Evolutionary conservation across 257 asterid genomes (phyloP).

Genomic region (Nicotiana tabacum): DNA sequence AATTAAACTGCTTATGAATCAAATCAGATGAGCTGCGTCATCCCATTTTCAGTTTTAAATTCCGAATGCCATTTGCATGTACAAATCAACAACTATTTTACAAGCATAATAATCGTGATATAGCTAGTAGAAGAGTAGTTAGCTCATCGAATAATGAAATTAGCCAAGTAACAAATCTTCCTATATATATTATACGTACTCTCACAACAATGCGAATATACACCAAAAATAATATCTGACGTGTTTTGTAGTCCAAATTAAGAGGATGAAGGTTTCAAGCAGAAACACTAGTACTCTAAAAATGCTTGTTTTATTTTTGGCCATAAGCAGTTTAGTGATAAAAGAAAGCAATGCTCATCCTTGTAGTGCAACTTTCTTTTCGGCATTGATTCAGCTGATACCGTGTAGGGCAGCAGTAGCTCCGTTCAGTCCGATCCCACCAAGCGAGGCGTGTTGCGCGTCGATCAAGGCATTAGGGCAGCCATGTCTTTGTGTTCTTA

Average conservation of each 20-base stretch:
- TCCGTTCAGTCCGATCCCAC: slow-evolving; percentile 63
- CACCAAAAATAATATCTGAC: neutral
- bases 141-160: neutral
- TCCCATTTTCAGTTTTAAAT: too few species aligned
- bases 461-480: slow-evolving; percentile 86
- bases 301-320: slow-evolving; percentile 29
- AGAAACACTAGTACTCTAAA: neutral
- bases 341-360: slow-evolving; percentile 38
- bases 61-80: neutral
- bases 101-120: neutral
- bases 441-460: slow-evolving; percentile 76
- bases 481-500: slow-evolving; percentile 78
- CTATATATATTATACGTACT: neutral
- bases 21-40: too few species aligned
- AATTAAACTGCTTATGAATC: too few species aligned
- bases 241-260: neutral
- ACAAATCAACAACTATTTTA: neutral
- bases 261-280: slow-evolving; percentile 29
- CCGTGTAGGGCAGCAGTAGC: slow-evolving; percentile 87
- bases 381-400: slow-evolving; percentile 76
- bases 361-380: slow-evolving; percentile 68
- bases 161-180: neutral
- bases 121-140: neutral
- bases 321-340: slow-evolving; percentile 14
- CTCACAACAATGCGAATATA: neutral